Percentiles rank a stretch among this genome's conserved stretches.
Evolutionary conservation across 345 rosid species (phyloP).

Genomic region (Erucastrum elatum): DNA sequence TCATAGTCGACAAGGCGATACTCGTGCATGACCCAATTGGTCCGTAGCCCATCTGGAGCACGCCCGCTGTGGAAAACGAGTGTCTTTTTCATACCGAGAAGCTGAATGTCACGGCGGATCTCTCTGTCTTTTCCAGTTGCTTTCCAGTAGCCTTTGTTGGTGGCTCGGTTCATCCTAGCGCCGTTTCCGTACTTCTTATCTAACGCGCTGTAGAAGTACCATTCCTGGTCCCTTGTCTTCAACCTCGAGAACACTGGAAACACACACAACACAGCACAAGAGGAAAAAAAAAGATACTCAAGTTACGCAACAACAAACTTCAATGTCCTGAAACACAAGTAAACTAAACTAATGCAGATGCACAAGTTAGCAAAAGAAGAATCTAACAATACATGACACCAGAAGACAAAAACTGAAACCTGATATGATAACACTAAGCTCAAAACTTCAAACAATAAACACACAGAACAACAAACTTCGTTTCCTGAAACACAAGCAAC

Average conservation of each 20-base stretch:
- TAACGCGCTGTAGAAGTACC: slow-evolving; percentile 83
- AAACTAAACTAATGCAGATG: slow-evolving; percentile 1
- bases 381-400: not conserved
- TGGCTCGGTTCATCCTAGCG: slow-evolving; percentile 85
- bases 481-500: not conserved
- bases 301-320: slow-evolving; percentile 18
- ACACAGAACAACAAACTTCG: not conserved
- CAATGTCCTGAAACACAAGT: slow-evolving; percentile 38
- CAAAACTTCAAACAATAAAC: not conserved
- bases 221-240: slow-evolving; percentile 87
- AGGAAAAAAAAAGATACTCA: not conserved
- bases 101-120: slow-evolving; percentile 49
- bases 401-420: not conserved
- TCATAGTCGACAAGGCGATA: slow-evolving; percentile 79
- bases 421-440: not conserved
- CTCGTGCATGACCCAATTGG: slow-evolving; percentile 98
- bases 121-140: slow-evolving; percentile 89
- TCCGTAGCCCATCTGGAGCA: slow-evolving; percentile 80
- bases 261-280: slow-evolving; percentile 31
- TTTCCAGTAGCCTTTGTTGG: slow-evolving; percentile 85
- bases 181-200: slow-evolving; percentile 87
- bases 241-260: slow-evolving; percentile 60
- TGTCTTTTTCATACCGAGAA: slow-evolving; percentile 84
- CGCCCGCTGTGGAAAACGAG: slow-evolving; percentile 88
- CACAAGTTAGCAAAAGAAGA: not conserved